Evolutionary conservation across 305 asterid genomes (phyloP).

Genomic region (Nicotiana rustica): DNA sequence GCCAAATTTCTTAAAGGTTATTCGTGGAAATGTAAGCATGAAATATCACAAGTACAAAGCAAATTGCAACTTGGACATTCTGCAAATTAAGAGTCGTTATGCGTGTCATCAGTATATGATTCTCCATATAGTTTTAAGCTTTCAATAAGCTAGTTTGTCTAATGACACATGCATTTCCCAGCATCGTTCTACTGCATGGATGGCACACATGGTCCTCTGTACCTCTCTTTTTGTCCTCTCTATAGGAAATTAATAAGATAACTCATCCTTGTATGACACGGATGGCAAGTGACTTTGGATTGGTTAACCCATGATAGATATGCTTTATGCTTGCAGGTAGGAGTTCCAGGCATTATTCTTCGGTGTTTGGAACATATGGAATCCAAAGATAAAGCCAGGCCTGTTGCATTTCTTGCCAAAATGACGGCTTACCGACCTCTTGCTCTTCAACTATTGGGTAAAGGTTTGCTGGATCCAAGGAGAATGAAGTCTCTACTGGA

Average conservation of each 20-base stretch:
- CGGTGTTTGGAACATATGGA: conserved; percentile 87
- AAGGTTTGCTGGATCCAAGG: conserved; percentile 82
- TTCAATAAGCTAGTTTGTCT: conserved; percentile 2
- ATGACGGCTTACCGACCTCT: conserved; percentile 81
- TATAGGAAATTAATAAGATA: conserved; percentile 9
- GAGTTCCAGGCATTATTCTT: conserved; percentile 74
- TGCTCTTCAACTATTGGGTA: conserved; percentile 84
- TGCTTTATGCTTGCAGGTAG: conserved; percentile 58
- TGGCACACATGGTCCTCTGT: neutral
- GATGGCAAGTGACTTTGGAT: neutral
- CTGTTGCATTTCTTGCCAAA: conserved; percentile 94
- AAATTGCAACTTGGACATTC: conserved; percentile 8
- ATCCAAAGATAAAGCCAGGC: conserved; percentile 72
- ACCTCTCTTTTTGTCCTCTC: conserved; percentile 7
- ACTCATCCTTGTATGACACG: neutral
- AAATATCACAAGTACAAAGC: conserved; percentile 4
- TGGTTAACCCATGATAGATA: conserved; percentile 29
- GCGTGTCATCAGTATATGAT: conserved; percentile 13
- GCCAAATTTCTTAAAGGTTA: neutral
- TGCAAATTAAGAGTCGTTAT: conserved; percentile 1
- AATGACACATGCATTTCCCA: neutral
- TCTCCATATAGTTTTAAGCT: conserved; percentile 23
- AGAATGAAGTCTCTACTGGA: conserved; percentile 75
- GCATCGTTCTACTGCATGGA: conserved; percentile 12
- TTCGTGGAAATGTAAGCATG: conserved; percentile 25